These are phyloP conservation scores for Boletellus ananas DNA, from an alignment of 768 basidiomycete species.

Conservation along the genomic window DNA sequence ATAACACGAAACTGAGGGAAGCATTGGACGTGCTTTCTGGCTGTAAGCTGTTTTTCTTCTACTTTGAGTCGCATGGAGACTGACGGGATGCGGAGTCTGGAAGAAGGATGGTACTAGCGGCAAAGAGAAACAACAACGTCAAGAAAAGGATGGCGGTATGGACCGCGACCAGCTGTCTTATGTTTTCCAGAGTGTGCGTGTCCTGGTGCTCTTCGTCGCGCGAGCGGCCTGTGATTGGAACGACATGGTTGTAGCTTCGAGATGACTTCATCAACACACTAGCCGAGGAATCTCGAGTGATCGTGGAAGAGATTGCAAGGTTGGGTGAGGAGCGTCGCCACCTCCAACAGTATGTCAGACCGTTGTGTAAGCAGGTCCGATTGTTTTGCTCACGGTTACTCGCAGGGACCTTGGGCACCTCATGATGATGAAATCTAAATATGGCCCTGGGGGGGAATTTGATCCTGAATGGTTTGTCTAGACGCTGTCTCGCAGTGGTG, in stretches of 20 bases:
- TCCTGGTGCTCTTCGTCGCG: background rate
- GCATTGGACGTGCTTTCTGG: background rate
- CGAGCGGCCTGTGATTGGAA: background rate
- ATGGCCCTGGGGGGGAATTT: too few relatives aligned
- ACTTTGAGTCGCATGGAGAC: background rate
- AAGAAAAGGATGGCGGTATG: background rate
- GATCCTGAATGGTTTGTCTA: background rate
- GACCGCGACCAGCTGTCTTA: background rate
- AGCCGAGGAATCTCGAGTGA: background rate
- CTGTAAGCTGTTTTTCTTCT: background rate
- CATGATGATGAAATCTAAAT: too few relatives aligned
- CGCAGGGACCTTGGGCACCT: too few relatives aligned
- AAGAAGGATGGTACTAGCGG: background rate
- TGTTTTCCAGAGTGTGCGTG: background rate
- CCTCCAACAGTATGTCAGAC: background rate
- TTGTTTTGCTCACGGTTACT: too few relatives aligned
- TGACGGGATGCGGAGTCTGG: background rate
- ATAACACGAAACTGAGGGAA: background rate
- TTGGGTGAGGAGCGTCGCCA: background rate
- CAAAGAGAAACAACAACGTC: background rate
- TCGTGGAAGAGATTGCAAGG: background rate
- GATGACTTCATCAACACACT: background rate
- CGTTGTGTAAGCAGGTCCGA: too few relatives aligned
- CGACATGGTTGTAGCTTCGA: background rate
- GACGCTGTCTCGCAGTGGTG: too few relatives aligned